These are phyloP conservation scores for Talaromyces borbonicus DNA, from an alignment of 495 filamentous ascomycete species.

Conservation along the genomic window DNA sequence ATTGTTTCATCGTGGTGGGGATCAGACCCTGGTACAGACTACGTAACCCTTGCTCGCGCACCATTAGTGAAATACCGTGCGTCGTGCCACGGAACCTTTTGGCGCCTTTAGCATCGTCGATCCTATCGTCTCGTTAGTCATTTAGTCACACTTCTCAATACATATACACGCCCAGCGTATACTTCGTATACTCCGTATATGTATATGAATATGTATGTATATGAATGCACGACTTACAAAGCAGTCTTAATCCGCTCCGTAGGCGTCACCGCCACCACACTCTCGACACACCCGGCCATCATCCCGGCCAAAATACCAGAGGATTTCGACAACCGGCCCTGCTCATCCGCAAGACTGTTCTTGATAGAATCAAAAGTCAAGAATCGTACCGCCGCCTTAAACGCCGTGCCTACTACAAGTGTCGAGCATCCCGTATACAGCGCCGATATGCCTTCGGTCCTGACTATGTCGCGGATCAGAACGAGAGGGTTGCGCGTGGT, in stretches of 20 bases:
- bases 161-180: too few species aligned
- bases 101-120: constrained; percentile 18
- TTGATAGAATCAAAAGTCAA: constrained; percentile 57
- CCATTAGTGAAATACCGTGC: constrained; percentile 12
- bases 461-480: constrained; percentile 38
- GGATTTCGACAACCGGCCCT: constrained; percentile 42
- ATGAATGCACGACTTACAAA: not conserved
- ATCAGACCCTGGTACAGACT: constrained; percentile 19
- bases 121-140: constrained; percentile 7
- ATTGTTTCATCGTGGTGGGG: constrained; percentile 22
- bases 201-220: too few species aligned
- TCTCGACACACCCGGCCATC: constrained; percentile 19
- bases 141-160: too few species aligned
- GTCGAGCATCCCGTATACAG: constrained; percentile 56
- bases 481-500: constrained; percentile 42
- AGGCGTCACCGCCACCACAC: constrained; percentile 18
- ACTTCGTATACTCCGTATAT: too few species aligned
- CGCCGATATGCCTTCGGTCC: constrained; percentile 45
- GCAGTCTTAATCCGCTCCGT: constrained; percentile 22
- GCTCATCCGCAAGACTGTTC: constrained; percentile 46
- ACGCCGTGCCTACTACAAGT: constrained; percentile 50
- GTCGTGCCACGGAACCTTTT: constrained; percentile 12
- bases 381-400: constrained; percentile 58
- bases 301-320: constrained; percentile 39
- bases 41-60: constrained; percentile 12